These are phyloP conservation scores for Umbelopsis isabellina DNA, from an alignment of 192 early-diverging fungal species.

Conservation along the genomic window DNA sequence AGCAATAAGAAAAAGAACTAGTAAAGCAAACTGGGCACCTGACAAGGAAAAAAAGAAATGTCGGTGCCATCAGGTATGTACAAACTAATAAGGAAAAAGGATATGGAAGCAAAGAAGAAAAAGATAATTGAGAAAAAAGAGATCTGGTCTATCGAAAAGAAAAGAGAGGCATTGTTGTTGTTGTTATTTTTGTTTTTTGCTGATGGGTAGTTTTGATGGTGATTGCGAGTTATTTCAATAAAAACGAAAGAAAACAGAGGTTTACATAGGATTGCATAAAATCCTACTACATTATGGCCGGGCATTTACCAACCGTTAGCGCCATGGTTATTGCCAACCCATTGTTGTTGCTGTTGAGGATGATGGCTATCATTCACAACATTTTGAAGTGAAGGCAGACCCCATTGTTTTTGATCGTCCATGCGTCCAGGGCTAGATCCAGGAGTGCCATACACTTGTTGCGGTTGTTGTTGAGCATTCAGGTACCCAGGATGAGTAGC, in stretches of 20 bases:
- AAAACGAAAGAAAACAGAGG: too few species aligned
- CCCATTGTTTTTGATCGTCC: constrained; percentile 15
- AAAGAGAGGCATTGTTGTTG: too few species aligned
- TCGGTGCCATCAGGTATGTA: constrained; percentile 13
- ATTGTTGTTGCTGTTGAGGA: constrained; percentile 17
- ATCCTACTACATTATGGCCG: background rate
- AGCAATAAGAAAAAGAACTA: background rate
- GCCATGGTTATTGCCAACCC: constrained; percentile 10
- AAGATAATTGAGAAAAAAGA: too few species aligned
- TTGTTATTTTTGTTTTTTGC: too few species aligned
- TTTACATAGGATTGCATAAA: too few species aligned
- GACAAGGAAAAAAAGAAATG: background rate
- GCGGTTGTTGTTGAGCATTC: constrained; percentile 14
- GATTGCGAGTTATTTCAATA: too few species aligned
- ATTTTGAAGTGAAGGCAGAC: constrained; percentile 6
- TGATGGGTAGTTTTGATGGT: too few species aligned
- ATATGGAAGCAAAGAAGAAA: background rate
- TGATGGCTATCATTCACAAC: constrained; percentile 14
- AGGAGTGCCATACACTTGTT: constrained; percentile 17
- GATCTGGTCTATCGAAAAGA: too few species aligned
- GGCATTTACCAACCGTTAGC: background rate
- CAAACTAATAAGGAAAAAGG: constrained; percentile 12
- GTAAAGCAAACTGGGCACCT: constrained; percentile 23
- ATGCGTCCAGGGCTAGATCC: constrained; percentile 16
- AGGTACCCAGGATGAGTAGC: background rate